These are phyloP conservation scores for Aspergillus egyptiacus DNA, from an alignment of 495 filamentous ascomycete genomes.

Conservation along the genomic window DNA sequence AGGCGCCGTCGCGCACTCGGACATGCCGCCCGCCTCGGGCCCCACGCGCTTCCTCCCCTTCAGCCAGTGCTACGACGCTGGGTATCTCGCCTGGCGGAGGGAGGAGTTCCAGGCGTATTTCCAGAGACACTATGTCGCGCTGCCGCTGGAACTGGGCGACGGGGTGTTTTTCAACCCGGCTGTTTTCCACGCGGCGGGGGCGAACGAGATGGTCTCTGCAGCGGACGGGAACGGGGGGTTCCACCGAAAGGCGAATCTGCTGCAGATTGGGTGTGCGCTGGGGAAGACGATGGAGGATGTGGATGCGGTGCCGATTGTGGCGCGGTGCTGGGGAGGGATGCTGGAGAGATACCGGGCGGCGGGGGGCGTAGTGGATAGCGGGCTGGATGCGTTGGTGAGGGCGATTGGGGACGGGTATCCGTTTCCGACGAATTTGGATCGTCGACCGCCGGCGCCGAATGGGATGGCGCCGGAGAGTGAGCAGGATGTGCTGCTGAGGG, in stretches of 20 bases:
- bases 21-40: conserved; percentile 48
- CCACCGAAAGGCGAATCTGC: conserved; percentile 44
- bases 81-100: conserved; percentile 47
- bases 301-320: conserved; percentile 40
- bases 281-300: conserved; percentile 55
- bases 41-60: conserved; percentile 51
- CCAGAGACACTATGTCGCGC: conserved; percentile 36
- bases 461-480: conserved; percentile 53
- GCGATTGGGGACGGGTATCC: conserved; percentile 51
- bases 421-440: conserved; percentile 52
- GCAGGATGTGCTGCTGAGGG: conserved; percentile 43
- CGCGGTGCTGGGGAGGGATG: conserved; percentile 36
- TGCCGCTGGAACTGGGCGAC: conserved; percentile 45
- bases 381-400: conserved; percentile 36
- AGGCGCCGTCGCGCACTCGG: conserved; percentile 50
- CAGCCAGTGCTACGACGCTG: conserved; percentile 45
- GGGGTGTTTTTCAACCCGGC: conserved; percentile 54
- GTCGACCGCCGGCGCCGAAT: conserved; percentile 39
- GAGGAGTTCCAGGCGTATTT: conserved; percentile 45
- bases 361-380: conserved; percentile 22
- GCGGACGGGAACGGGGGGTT: conserved; percentile 25
- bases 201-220: conserved; percentile 33
- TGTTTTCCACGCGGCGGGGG: conserved; percentile 51
- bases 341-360: conserved; percentile 24
- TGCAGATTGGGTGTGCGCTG: conserved; percentile 51